Conservation (phyloP, 2,329 filamentous ascomycete species). For the Cladosporium colombiae region DNA sequence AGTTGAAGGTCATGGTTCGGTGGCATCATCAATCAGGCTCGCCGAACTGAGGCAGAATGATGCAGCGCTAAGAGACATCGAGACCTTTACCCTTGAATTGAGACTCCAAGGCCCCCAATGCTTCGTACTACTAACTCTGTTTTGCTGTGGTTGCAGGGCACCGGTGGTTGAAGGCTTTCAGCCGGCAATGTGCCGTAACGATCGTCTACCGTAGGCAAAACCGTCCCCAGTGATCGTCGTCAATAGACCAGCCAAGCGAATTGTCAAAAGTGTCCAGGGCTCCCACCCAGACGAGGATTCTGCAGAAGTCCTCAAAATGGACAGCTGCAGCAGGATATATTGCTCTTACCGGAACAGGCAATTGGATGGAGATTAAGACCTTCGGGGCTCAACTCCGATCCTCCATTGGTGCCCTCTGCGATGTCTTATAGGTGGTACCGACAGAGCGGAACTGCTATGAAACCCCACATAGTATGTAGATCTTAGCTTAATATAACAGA, state of each 20-base stretch:
- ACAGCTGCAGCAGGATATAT: neutral
- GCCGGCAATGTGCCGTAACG: neutral
- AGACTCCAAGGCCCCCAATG: neutral
- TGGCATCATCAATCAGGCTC: neutral
- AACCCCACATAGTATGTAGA: slow-evolving; percentile 1
- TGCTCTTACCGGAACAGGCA: neutral
- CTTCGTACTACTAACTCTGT: neutral
- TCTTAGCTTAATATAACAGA: neutral
- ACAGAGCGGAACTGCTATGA: neutral
- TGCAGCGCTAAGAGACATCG: neutral
- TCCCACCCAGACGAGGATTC: too few species aligned
- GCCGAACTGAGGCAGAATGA: neutral
- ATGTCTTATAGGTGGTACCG: neutral
- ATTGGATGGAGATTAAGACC: neutral
- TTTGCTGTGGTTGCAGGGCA: neutral
- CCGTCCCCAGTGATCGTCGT: neutral
- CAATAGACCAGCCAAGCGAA: neutral
- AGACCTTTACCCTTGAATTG: neutral
- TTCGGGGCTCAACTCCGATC: neutral
- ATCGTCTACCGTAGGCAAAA: neutral
- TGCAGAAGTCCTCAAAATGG: neutral
- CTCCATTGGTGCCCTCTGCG: neutral
- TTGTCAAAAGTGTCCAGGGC: neutral
- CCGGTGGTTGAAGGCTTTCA: neutral
- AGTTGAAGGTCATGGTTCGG: neutral